A percentile compares a stretch with the other conserved stretches of the same genome.
Evolutionary conservation across 1,284 basidiomycete species (phyloP).

Genomic region (Phlebopus sp.): DNA sequence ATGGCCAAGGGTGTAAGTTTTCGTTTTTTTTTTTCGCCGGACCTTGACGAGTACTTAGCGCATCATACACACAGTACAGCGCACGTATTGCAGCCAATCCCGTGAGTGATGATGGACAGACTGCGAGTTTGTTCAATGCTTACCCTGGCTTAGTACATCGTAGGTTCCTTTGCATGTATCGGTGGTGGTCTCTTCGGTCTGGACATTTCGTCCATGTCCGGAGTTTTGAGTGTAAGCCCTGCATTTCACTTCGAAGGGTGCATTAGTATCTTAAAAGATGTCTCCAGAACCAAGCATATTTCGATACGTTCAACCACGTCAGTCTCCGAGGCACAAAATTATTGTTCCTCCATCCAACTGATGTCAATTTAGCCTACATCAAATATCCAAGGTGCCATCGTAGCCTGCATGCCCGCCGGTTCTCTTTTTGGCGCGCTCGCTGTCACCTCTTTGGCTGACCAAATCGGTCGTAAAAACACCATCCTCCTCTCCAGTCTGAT

Average conservation of each 20-base stretch:
- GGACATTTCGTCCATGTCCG: slow-evolving; percentile 81
- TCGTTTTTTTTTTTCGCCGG: neutral
- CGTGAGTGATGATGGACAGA: slow-evolving; percentile 28
- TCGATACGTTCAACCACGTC: slow-evolving; percentile 47
- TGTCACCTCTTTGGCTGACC: slow-evolving; percentile 61
- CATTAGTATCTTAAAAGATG: neutral
- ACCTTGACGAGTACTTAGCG: slow-evolving; percentile 5
- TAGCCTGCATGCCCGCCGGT: slow-evolving; percentile 76
- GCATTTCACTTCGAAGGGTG: neutral
- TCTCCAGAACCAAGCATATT: slow-evolving; percentile 56
- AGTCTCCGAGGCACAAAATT: slow-evolving; percentile 11
- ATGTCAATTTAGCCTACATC: slow-evolving; percentile 41
- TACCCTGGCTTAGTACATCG: slow-evolving; percentile 47
- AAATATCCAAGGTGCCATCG: slow-evolving; percentile 67
- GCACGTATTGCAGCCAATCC: slow-evolving; percentile 50
- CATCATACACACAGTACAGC: slow-evolving; percentile 42
- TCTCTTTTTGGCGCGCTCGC: slow-evolving; percentile 62
- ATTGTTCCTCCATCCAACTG: neutral
- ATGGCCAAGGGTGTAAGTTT: slow-evolving; percentile 27
- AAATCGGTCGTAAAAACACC: slow-evolving; percentile 62
- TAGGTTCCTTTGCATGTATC: slow-evolving; percentile 78
- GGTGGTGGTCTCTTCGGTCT: slow-evolving; percentile 75
- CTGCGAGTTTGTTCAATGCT: slow-evolving; percentile 1
- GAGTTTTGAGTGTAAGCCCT: slow-evolving; percentile 59
- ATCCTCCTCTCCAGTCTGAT: slow-evolving; percentile 63